These are phyloP conservation scores for Bipolaris sorokiniana DNA, from an alignment of 2,329 filamentous ascomycete genomes.

Conservation along the genomic window DNA sequence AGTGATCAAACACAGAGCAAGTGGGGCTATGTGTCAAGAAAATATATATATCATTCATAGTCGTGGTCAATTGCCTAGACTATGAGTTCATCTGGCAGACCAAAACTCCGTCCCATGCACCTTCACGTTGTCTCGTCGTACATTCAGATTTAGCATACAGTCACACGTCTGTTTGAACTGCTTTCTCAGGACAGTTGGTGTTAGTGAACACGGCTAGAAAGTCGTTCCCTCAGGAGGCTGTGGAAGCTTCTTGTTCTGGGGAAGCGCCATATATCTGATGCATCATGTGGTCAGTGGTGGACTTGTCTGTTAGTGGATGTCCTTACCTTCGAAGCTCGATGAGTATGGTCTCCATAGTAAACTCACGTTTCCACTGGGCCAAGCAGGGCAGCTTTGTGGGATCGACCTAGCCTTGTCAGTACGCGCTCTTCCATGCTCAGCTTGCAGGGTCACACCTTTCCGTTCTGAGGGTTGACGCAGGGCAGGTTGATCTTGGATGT, in stretches of 20 bases:
- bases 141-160: slow-evolving; percentile 2
- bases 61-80: slow-evolving; percentile 17
- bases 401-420: slow-evolving; percentile 68
- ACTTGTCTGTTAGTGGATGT: background rate
- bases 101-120: slow-evolving; percentile 44
- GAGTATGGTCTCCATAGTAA: slow-evolving; percentile 92
- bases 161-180: background rate
- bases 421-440: background rate
- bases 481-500: slow-evolving; percentile 96
- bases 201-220: slow-evolving; percentile 46
- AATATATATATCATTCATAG: slow-evolving; percentile 13
- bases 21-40: background rate
- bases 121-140: slow-evolving; percentile 19
- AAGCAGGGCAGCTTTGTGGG: slow-evolving; percentile 83
- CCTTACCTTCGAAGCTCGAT: slow-evolving; percentile 80
- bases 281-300: slow-evolving; percentile 9
- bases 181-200: background rate
- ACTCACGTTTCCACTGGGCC: slow-evolving; percentile 87
- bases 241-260: slow-evolving; percentile 90
- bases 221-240: slow-evolving; percentile 88
- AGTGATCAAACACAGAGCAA: background rate
- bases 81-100: slow-evolving; percentile 18
- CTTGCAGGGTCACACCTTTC: slow-evolving; percentile 62
- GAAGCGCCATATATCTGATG: slow-evolving; percentile 86
- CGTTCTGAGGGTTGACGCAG: slow-evolving; percentile 81